These are phyloP conservation scores for Nephelium lappaceum DNA, from an alignment of 345 rosid species.

Conservation along the genomic window DNA sequence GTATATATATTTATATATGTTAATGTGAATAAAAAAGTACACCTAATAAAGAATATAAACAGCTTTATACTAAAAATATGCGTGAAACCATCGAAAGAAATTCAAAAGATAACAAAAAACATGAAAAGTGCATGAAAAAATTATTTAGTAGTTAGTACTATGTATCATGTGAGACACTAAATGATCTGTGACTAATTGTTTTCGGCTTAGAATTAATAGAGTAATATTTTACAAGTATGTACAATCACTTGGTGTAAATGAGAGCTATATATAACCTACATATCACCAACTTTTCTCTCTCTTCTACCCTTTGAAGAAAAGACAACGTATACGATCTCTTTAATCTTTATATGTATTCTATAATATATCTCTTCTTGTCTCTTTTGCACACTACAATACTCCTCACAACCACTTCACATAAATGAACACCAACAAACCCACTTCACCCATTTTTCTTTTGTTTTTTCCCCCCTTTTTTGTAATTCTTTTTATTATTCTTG, in stretches of 20 bases:
- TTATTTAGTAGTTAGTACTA: neutral
- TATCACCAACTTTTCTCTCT: slow-evolving; percentile 18
- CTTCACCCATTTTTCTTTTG: neutral
- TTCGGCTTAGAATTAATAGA: neutral
- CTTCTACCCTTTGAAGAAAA: neutral
- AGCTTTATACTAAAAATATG: too few species aligned
- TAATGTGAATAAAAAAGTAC: too few species aligned
- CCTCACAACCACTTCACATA: slow-evolving; percentile 33
- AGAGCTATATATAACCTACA: neutral
- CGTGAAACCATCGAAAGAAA: neutral
- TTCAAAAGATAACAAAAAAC: too few species aligned
- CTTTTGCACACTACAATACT: slow-evolving; percentile 13
- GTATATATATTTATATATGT: too few species aligned
- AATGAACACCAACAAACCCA: slow-evolving; percentile 19
- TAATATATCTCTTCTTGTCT: slow-evolving; percentile 20
- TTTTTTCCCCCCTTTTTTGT: too few species aligned
- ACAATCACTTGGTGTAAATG: slow-evolving; percentile 22
- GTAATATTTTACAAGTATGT: neutral
- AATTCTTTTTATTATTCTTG: neutral
- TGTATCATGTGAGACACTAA: neutral
- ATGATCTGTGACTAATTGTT: neutral
- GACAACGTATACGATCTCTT: neutral
- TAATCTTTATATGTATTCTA: neutral
- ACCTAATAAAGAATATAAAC: too few species aligned
- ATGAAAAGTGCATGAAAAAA: neutral